Evolutionary conservation across 1,139 yeast species (phyloP).

Genomic region (Hyphopichia wangnamkhiaoensis): DNA sequence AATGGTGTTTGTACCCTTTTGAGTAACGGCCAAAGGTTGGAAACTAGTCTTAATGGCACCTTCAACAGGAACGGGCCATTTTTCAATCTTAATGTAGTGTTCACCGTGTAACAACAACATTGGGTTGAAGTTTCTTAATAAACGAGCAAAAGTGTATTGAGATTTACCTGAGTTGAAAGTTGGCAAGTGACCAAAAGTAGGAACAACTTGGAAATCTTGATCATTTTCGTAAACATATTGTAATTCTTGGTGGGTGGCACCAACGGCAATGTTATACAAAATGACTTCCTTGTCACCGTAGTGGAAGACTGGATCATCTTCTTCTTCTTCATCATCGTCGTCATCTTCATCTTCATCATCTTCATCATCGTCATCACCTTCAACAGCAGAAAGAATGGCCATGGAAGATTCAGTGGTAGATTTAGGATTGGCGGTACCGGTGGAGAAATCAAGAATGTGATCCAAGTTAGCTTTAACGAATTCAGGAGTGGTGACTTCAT

Average conservation of each 20-base stretch:
- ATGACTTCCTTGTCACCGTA: conserved; percentile 75
- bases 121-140: conserved; percentile 84
- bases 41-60: conserved; percentile 63
- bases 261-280: conserved; percentile 86
- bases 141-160: conserved; percentile 52
- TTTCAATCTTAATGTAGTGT: conserved; percentile 79
- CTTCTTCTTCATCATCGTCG: conserved; percentile 52
- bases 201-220: conserved; percentile 82
- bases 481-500: conserved; percentile 63
- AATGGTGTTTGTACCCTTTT: conserved; percentile 88
- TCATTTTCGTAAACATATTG: conserved; percentile 79
- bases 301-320: conserved; percentile 39
- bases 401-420: conserved; percentile 75
- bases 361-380: conserved; percentile 50
- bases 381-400: conserved; percentile 72
- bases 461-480: conserved; percentile 67
- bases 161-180: conserved; percentile 53
- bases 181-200: conserved; percentile 90
- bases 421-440: conserved; percentile 60
- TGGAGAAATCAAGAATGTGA: conserved; percentile 64
- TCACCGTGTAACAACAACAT: conserved; percentile 92
- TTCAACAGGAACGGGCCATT: conserved; percentile 79
- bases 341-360: conserved; percentile 51
- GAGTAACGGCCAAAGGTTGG: conserved; percentile 71
- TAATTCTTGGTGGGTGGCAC: conserved; percentile 78